Base-by-base conservation (phyloP, 73 alveolate species). In the Paramecium sonneborni region DNA sequence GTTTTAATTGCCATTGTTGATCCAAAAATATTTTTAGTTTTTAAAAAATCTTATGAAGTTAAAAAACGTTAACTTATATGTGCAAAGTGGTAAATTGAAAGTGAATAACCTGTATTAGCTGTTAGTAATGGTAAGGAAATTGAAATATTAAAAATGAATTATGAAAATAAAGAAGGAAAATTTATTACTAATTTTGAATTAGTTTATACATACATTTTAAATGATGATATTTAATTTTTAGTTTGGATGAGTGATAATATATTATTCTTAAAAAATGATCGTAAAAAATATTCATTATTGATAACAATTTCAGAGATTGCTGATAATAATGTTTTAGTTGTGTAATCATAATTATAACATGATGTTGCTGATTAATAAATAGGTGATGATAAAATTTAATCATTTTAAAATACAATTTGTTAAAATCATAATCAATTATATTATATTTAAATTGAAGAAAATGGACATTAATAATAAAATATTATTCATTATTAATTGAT, bases 401-500 rank as follows among this genome's bases (percentile, higher is more conserved):
- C 76, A 18, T 79, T 39, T 24, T 44, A 23, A 6, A 79, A 79
- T 79, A 79, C 76, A 1, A 79, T 79, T n/a, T 32, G 44, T 39
- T 21, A 79, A 46, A 30, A 24, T 23, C 62, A 79, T 44, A 79
- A 79, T 79, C 14, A 79, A 79, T 43, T 79, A 23, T 79, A 30
- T 79, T 79, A 24, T 44, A 44, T 79, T 79, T 9, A 74, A 74
- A 20, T 37, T 2, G 34, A 43, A 1, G 90, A 74, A 3, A 35
- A 44, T 30, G 62, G 70, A 76, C 38, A 70, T 21, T 8, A 26
- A 32, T 26, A 23, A 28, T 37, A 79, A 43, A 24, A 43, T 11
- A 39, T 79, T 5, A 79, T 79, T 43, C 72, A 43, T 18, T 79
- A 79, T 79, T 24, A 79, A 24, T 79, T 79, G 7, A 41, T 79